These are phyloP conservation scores for Plantago ovata DNA, from an alignment of 257 asterid species.

Conservation along the genomic window DNA sequence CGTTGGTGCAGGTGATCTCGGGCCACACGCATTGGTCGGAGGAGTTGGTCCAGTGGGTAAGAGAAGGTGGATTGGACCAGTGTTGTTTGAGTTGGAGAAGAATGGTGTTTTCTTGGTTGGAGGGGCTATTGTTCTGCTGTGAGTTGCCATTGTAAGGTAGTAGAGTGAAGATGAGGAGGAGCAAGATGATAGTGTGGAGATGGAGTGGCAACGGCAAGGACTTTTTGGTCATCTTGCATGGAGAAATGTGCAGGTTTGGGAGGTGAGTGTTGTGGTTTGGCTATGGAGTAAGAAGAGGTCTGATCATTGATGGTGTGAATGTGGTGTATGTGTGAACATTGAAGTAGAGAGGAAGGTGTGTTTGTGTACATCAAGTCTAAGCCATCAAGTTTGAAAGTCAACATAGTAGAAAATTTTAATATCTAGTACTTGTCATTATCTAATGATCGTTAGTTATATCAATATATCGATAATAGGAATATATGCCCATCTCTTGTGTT, in stretches of 20 bases:
- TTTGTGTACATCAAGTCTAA: not conserved
- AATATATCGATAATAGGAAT: too few species aligned
- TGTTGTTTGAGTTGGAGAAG: constrained; percentile 50
- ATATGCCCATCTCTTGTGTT: too few species aligned
- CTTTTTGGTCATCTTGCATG: constrained; percentile 31
- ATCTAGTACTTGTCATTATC: too few species aligned
- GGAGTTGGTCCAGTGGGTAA: constrained; percentile 56
- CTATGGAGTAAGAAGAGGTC: constrained; percentile 1
- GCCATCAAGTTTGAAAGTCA: constrained; percentile 26
- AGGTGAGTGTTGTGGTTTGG: not conserved
- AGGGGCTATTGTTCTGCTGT: constrained; percentile 37
- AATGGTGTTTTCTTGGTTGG: constrained; percentile 41
- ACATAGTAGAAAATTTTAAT: constrained; percentile 1
- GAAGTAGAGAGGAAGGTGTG: constrained; percentile 23
- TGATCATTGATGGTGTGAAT: not conserved
- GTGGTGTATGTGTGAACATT: constrained; percentile 15
- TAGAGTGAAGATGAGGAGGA: constrained; percentile 30
- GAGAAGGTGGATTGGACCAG: constrained; percentile 52
- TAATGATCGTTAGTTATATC: too few species aligned
- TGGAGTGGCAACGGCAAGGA: constrained; percentile 20
- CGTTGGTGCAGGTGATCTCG: constrained; percentile 52
- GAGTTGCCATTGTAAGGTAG: constrained; percentile 43
- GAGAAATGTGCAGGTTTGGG: not conserved
- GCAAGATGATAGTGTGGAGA: constrained; percentile 23
- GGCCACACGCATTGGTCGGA: constrained; percentile 73